Evolutionary conservation across 202 grass and related monocot species (phyloP).

Genomic region (Zoysia matrella): DNA sequence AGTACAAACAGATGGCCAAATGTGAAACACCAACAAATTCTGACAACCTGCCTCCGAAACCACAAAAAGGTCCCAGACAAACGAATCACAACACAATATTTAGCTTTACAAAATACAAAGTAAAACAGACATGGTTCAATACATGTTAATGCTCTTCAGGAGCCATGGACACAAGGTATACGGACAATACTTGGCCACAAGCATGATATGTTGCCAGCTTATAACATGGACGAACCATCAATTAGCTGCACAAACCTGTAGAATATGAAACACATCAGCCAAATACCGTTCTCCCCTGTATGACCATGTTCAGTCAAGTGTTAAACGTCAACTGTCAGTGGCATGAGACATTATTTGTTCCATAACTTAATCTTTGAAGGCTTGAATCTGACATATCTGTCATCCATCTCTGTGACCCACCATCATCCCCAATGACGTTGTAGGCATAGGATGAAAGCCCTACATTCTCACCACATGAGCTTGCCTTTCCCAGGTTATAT

Average conservation of each 20-base stretch:
- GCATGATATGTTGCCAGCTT: conserved; percentile 22
- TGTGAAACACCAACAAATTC: background rate
- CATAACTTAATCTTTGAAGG: no score
- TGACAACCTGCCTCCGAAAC: conserved; percentile 34
- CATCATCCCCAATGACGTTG: no score
- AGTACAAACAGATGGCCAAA: conserved; percentile 32
- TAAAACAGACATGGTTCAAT: conserved; percentile 31
- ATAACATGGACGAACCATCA: conserved; percentile 20
- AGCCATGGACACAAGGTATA: conserved; percentile 28
- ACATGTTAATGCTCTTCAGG: conserved; percentile 28
- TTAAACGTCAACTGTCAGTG: conserved; percentile 49
- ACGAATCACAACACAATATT: conserved; percentile 26
- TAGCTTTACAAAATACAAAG: conserved; percentile 51
- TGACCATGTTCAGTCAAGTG: conserved; percentile 42
- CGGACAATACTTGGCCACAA: conserved; percentile 26
- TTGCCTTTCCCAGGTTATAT: no score
- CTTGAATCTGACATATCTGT: no score
- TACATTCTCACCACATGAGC: no score
- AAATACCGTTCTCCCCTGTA: background rate
- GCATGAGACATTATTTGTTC: no score
- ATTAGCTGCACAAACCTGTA: no score
- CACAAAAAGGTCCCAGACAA: conserved; percentile 19
- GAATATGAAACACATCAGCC: conserved; percentile 37
- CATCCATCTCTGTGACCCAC: no score
- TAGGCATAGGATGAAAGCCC: no score